Evolutionary conservation across 257 asterid genomes (phyloP).

Genomic region (Jasminum sambac): DNA sequence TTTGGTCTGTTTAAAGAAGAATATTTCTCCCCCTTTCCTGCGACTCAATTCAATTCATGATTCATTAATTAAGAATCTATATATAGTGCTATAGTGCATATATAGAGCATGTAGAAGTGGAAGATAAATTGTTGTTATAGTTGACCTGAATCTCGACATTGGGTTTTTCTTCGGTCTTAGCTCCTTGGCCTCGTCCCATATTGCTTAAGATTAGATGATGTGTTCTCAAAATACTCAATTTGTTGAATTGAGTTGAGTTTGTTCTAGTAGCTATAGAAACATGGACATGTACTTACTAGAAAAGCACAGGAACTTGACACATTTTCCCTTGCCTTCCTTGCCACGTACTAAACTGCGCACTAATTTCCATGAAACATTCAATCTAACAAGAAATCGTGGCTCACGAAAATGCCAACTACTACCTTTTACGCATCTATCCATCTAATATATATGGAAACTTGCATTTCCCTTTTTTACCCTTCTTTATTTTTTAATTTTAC

Average conservation of each 20-base stretch:
- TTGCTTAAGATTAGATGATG: neutral
- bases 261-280: neutral
- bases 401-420: no score
- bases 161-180: slow-evolving; percentile 41
- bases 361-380: no score
- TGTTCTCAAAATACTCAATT: neutral
- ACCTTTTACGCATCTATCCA: no score
- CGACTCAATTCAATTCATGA: neutral
- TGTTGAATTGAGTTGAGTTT: neutral
- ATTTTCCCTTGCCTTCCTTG: no score
- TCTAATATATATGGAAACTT: no score
- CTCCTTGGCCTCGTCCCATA: slow-evolving; percentile 66
- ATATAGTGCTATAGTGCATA: no score
- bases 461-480: no score
- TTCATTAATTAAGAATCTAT: no score
- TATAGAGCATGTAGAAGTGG: no score
- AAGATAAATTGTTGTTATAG: neutral
- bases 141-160: slow-evolving; percentile 48
- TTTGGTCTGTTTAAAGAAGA: slow-evolving; percentile 78
- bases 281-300: neutral
- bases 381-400: no score
- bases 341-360: no score
- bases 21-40: slow-evolving; percentile 82
- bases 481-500: no score
- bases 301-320: neutral